Conservation (phyloP, 768 basidiomycete genomes). For the Suillus paluster region DNA sequence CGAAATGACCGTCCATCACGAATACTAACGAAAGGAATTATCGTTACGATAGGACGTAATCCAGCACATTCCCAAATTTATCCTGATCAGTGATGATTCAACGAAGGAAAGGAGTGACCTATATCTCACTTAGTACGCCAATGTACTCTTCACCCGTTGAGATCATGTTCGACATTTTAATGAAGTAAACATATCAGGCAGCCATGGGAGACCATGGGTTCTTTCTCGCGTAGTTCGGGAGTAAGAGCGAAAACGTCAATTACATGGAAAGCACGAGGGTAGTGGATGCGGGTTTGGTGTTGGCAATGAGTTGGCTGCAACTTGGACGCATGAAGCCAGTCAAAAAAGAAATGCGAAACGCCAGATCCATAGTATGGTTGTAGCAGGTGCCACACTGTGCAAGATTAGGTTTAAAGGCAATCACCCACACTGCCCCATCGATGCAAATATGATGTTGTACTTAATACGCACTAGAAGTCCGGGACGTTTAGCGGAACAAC, state of each 20-base stretch:
- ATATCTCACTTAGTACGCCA: not conserved
- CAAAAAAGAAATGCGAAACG: not conserved
- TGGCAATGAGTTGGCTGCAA: not conserved
- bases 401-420: not conserved
- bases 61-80: not conserved
- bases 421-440: not conserved
- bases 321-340: not conserved
- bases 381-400: not conserved
- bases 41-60: not conserved
- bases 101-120: no score
- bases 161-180: not conserved
- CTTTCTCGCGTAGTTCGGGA: not conserved
- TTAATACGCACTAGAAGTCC: not conserved
- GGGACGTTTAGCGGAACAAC: not conserved
- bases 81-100: no score
- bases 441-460: not conserved
- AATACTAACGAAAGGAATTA: no score
- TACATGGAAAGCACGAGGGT: no score
- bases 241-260: not conserved
- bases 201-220: not conserved
- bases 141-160: not conserved
- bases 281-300: no score
- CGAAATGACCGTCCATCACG: no score
- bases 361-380: not conserved
- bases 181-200: not conserved